Percentiles rank a stretch among this genome's conserved stretches.
Evolutionary conservation across 306 rosid species (phyloP).

Genomic region (Vachellia pachyceras): DNA sequence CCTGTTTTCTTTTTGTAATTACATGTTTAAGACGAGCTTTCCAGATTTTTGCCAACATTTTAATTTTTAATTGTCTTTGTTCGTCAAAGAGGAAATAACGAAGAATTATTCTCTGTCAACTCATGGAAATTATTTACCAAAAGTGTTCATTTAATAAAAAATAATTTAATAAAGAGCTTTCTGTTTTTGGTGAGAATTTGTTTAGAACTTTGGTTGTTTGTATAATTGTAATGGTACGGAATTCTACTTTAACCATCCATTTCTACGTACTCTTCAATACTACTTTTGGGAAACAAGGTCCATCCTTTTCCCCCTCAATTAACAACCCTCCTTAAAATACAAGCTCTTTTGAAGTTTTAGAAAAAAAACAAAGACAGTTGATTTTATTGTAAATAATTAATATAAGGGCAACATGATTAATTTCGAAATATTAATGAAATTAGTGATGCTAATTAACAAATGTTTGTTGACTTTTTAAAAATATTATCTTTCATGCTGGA

Average conservation of each 20-base stretch:
- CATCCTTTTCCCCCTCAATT: neutral
- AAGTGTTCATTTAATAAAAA: neutral
- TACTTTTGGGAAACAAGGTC: neutral
- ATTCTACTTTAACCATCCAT: neutral
- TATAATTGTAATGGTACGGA: neutral
- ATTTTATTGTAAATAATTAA: neutral
- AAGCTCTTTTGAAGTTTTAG: neutral
- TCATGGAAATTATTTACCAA: neutral
- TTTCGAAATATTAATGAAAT: too few relatives aligned
- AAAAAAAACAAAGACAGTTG: neutral
- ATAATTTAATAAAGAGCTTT: neutral
- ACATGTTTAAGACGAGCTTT: neutral
- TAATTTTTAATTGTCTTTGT: neutral
- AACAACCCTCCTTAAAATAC: neutral
- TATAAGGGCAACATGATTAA: too few relatives aligned
- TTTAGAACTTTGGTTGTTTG: neutral
- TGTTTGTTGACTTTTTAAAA: too few relatives aligned
- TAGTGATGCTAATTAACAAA: too few relatives aligned
- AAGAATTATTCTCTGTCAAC: neutral
- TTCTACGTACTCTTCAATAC: neutral
- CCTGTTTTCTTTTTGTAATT: conserved; percentile 11
- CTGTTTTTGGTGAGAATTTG: neutral
- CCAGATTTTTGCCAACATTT: neutral
- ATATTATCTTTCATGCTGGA: too few relatives aligned
- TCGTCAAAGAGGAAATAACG: neutral